Conservation (phyloP, 73 alveolate species). For the Loxodes magnus region DNA sequence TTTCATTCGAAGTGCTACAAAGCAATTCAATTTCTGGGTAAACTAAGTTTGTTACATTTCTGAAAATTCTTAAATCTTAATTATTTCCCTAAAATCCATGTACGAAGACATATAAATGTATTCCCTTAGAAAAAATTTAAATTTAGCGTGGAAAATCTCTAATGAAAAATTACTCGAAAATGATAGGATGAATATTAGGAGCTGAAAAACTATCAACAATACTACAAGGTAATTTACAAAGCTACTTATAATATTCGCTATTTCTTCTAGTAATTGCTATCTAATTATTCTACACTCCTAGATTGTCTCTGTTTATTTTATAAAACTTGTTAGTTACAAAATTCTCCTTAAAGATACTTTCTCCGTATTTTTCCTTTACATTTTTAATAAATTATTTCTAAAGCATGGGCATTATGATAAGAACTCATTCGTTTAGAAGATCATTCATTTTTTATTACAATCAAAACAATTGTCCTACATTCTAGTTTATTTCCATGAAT, state of each 20-base stretch:
- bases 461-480: background rate
- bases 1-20: conserved; percentile 77
- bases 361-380: conserved; percentile 4
- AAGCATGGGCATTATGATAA: background rate
- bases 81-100: conserved; percentile 96
- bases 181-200: conserved; percentile 40
- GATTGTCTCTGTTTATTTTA: conserved; percentile 31
- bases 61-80: conserved; percentile 78
- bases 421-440: background rate
- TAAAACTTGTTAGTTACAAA: conserved; percentile 28
- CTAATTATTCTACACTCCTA: conserved; percentile 20
- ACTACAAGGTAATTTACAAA: conserved; percentile 27
- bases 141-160: conserved; percentile 63
- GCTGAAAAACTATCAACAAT: conserved; percentile 19
- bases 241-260: conserved; percentile 17
- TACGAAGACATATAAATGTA: conserved; percentile 78
- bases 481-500: conserved; percentile 1
- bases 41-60: conserved; percentile 66
- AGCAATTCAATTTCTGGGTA: conserved; percentile 87
- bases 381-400: background rate
- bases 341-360: conserved; percentile 1
- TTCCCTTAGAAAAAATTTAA: conserved; percentile 42
- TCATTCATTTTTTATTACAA: conserved; percentile 10
- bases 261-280: conserved; percentile 31
- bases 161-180: conserved; percentile 46